Evolutionary conservation across 2,329 filamentous ascomycete genomes (phyloP).

Genomic region (Fusarium equiseti): DNA sequence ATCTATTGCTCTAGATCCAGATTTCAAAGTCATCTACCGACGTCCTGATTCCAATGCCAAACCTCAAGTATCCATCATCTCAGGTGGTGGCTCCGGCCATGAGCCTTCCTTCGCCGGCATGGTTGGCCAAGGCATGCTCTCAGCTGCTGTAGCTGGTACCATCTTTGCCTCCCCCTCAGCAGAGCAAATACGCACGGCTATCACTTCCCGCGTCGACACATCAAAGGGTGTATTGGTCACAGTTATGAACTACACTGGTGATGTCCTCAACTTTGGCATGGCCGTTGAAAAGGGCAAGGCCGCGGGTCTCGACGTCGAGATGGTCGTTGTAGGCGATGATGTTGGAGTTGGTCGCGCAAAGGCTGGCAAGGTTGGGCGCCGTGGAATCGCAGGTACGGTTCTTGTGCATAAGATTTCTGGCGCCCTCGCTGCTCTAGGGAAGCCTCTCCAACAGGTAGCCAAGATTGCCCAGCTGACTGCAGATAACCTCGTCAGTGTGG

Average conservation of each 20-base stretch:
- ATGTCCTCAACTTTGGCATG: constrained; percentile 93
- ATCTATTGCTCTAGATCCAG: constrained; percentile 78
- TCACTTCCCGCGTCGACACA: constrained; percentile 78
- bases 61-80: constrained; percentile 83
- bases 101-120: constrained; percentile 90
- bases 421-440: constrained; percentile 80
- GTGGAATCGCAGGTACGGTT: constrained; percentile 92
- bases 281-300: constrained; percentile 92
- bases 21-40: constrained; percentile 87
- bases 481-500: constrained; percentile 84
- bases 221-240: constrained; percentile 85
- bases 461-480: constrained; percentile 78
- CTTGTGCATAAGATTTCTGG: constrained; percentile 92
- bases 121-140: constrained; percentile 84
- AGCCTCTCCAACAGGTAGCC: constrained; percentile 76
- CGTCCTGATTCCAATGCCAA: constrained; percentile 63
- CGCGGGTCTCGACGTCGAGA: constrained; percentile 80
- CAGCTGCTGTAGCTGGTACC: constrained; percentile 85
- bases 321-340: constrained; percentile 93
- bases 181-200: constrained; percentile 83
- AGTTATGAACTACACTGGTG: constrained; percentile 95
- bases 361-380: constrained; percentile 90
- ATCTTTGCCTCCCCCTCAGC: constrained; percentile 87
- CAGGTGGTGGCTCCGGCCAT: constrained; percentile 90
- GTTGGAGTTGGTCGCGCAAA: constrained; percentile 85